Percentiles rank a stretch among this genome's conserved stretches.
phyloP scores from a whole-genome alignment of 495 filamentous ascomycete species.

The Podospora sp. region DNA sequence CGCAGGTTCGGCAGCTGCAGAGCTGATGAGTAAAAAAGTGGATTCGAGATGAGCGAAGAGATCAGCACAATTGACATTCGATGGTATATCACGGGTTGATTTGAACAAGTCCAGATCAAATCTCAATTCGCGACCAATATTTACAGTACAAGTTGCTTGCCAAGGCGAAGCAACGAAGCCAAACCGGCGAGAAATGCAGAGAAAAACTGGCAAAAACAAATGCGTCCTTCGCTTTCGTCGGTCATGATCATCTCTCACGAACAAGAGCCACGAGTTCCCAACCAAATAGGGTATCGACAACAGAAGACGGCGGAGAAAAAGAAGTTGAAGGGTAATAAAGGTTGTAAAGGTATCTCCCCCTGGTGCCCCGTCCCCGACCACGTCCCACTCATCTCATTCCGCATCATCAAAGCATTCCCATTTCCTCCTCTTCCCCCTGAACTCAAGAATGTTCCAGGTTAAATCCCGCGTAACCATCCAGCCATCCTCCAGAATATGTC shows the following conservation, averaged over 20 bases:
- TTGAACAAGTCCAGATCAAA: background rate
- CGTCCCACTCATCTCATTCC: background rate
- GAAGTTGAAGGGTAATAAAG: conserved; percentile 18
- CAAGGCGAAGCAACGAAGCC: background rate
- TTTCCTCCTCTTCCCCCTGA: background rate
- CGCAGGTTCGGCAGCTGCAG: background rate
- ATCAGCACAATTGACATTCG: background rate
- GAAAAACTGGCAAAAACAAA: background rate
- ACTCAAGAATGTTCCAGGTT: conserved; percentile 1
- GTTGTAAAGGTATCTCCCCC: conserved; percentile 9
- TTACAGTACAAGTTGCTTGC: background rate
- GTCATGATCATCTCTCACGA: conserved; percentile 6
- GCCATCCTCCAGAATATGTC: conserved; percentile 12
- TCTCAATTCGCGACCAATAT: background rate
- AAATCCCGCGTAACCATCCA: conserved; percentile 6
- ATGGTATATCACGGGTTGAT: background rate
- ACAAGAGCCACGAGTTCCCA: background rate
- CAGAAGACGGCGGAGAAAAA: conserved; percentile 20
- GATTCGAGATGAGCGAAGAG: background rate
- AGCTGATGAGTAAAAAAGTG: background rate
- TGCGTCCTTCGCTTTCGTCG: conserved; percentile 2
- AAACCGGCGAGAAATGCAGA: background rate
- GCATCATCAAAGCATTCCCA: background rate
- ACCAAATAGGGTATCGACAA: conserved; percentile 31
- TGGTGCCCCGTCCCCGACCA: background rate